Evolutionary conservation across 768 basidiomycete genomes (phyloP).

Genomic region (Podaxis carcinomalis): DNA sequence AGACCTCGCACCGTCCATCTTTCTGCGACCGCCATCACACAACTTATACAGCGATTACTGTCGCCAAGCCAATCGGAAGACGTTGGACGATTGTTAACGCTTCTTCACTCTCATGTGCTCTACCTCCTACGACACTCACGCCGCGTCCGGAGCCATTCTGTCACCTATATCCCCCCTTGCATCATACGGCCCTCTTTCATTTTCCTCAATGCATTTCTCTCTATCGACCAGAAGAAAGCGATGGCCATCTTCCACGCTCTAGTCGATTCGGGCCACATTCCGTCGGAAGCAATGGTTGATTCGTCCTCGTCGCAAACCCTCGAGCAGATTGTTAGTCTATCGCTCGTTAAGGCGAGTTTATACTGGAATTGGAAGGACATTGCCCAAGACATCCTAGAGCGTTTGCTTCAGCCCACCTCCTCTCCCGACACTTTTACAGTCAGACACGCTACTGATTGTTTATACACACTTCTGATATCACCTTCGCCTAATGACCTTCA

Average conservation of each 20-base stretch:
- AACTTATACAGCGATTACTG: not conserved
- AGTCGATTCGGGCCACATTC: slow-evolving; percentile 38
- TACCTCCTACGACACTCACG: slow-evolving; percentile 13
- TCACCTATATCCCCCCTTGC: slow-evolving; percentile 31
- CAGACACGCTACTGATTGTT: slow-evolving; percentile 36
- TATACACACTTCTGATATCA: slow-evolving; percentile 37
- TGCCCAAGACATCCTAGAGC: slow-evolving; percentile 35
- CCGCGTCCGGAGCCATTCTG: slow-evolving; percentile 17
- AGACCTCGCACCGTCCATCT: not conserved
- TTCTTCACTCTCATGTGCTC: slow-evolving; percentile 4
- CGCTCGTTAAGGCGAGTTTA: slow-evolving; percentile 47
- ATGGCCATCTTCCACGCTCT: slow-evolving; percentile 48
- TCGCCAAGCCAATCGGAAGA: not conserved
- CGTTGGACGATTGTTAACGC: not conserved
- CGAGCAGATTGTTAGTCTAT: slow-evolving; percentile 41
- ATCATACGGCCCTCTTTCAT: slow-evolving; percentile 36
- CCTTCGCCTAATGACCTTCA: slow-evolving; percentile 29
- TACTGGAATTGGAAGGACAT: slow-evolving; percentile 49
- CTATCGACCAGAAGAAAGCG: slow-evolving; percentile 29
- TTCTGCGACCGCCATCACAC: not conserved
- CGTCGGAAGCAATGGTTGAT: slow-evolving; percentile 39
- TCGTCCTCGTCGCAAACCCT: slow-evolving; percentile 37
- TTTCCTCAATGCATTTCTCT: slow-evolving; percentile 38
- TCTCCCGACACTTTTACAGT: slow-evolving; percentile 21
- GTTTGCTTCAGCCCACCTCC: slow-evolving; percentile 18